phyloP scores from a whole-genome alignment of 225 moss, liverwort and hornwort species.

The Polytrichum commune region DNA sequence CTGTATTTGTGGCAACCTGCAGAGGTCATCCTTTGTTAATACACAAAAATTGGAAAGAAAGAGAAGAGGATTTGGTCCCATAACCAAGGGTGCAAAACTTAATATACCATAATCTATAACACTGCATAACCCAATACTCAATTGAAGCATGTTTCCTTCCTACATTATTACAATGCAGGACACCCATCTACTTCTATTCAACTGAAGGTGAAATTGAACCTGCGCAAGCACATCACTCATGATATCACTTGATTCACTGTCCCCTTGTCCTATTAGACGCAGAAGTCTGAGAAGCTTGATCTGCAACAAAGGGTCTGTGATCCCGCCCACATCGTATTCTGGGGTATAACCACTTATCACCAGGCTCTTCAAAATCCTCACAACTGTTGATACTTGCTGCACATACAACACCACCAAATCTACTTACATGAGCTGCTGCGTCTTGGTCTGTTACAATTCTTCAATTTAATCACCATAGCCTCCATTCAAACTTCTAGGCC shows the following conservation, averaged over 20 bases:
- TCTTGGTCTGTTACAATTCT: too few species aligned
- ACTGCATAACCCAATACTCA: neutral
- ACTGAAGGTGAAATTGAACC: constrained; percentile 23
- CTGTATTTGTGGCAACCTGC: constrained; percentile 96
- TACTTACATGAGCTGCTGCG: too few species aligned
- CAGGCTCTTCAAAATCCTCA: constrained; percentile 79
- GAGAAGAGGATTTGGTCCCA: neutral
- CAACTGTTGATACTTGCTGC: constrained; percentile 86
- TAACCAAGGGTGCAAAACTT: neutral
- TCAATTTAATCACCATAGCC: too few species aligned
- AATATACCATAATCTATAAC: neutral
- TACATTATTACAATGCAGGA: too few species aligned
- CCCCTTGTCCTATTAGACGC: constrained; percentile 77
- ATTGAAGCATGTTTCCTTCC: neutral
- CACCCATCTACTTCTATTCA: neutral
- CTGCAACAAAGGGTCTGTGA: constrained; percentile 85
- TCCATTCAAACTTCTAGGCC: too few species aligned
- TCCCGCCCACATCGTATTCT: constrained; percentile 88
- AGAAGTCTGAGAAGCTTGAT: constrained; percentile 79
- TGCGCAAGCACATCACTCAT: constrained; percentile 99
- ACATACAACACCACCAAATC: constrained; percentile 24
- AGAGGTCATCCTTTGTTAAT: constrained; percentile 13
- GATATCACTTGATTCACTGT: constrained; percentile 85
- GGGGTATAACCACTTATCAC: constrained; percentile 83
- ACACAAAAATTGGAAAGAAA: constrained; percentile 6